Evolutionary conservation across 768 basidiomycete genomes (phyloP).

Genomic region (Termitomyces bulborhizus): DNA sequence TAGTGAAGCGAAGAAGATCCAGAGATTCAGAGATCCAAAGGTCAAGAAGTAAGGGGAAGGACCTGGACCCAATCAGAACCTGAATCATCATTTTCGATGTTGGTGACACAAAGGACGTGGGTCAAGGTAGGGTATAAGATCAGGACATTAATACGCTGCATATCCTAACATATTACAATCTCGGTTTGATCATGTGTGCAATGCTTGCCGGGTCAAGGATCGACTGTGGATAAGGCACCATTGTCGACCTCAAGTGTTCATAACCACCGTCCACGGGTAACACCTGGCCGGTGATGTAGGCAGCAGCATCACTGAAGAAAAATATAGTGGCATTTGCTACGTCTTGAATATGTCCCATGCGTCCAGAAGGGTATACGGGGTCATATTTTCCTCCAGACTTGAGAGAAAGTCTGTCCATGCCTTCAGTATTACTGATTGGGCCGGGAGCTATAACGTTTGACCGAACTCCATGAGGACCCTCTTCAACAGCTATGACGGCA

Average conservation of each 20-base stretch:
- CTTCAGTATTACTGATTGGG: constrained; percentile 72
- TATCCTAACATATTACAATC: constrained; percentile 20
- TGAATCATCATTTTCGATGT: not conserved
- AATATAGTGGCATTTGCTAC: constrained; percentile 70
- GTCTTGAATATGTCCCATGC: constrained; percentile 54
- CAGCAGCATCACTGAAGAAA: constrained; percentile 76
- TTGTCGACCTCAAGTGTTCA: constrained; percentile 43
- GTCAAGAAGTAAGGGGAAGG: not conserved
- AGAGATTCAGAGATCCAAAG: not conserved
- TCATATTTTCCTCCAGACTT: constrained; percentile 19
- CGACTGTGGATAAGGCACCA: constrained; percentile 56
- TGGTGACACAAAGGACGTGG: not conserved
- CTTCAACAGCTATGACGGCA: constrained; percentile 83
- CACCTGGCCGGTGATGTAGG: constrained; percentile 73
- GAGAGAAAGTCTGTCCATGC: constrained; percentile 26
- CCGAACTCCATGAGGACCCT: constrained; percentile 91
- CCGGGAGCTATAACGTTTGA: constrained; percentile 86
- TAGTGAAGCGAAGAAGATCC: not conserved
- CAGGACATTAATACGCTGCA: not conserved
- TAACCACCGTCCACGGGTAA: constrained; percentile 63
- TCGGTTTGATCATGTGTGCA: constrained; percentile 45
- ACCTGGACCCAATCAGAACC: not conserved
- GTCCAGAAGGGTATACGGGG: constrained; percentile 32
- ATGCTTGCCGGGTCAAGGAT: constrained; percentile 57
- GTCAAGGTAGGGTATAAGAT: constrained; percentile 1